Evolutionary conservation across 2,329 filamentous ascomycete species (phyloP), one percentile per base, ranked within the genome.

Genomic region (Elsinoe perseae): DNA sequence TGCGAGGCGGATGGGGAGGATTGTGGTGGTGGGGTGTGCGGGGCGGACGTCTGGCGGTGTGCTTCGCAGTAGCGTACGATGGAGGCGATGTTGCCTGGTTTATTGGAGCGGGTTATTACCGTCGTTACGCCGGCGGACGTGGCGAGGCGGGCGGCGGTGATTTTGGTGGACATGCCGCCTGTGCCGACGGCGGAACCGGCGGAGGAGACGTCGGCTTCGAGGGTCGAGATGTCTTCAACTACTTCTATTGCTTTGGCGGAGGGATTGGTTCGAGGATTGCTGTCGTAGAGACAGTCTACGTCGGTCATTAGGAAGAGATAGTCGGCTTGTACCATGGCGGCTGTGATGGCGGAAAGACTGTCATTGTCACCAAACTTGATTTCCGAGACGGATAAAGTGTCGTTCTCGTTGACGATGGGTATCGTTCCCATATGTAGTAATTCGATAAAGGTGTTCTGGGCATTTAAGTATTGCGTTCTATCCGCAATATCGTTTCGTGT

Each of bases 311-410:
- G 80, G 72, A 98, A 98, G 8, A 98, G 79, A 65, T 95, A 89
- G 67, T 98, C 91, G 52, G 93, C 93, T 66, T 95, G 89, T 18
- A 97, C 88, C 90, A 97, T 97, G 62, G 87, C 93, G 1, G 93
- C 89, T 0, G 93, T 95, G 64, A 98, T 96, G 57, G 93, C 93
- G 10, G 90, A 95, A 46, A 98, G 78, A 1, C 93, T 98, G 71
- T 98, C 93, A 65, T 98, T 98, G 77, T 98, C 93, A 63, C 93
- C 93, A 68, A 98, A 98, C 77, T 97, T 97, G 75, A 98, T 98
- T 79, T 98, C 93, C 68, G 92, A 88, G 62, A 98, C 93, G 21
- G 91, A 89, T 56, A 98, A 32, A 2, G 93, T 98, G 70, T 98
- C 93, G 71, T 98, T 98, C 73, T 98, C 93, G 66, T 98, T 98